Evolutionary conservation across 2,329 filamentous ascomycete genomes (phyloP).

Genomic region (Sphaerulina vaccinii): DNA sequence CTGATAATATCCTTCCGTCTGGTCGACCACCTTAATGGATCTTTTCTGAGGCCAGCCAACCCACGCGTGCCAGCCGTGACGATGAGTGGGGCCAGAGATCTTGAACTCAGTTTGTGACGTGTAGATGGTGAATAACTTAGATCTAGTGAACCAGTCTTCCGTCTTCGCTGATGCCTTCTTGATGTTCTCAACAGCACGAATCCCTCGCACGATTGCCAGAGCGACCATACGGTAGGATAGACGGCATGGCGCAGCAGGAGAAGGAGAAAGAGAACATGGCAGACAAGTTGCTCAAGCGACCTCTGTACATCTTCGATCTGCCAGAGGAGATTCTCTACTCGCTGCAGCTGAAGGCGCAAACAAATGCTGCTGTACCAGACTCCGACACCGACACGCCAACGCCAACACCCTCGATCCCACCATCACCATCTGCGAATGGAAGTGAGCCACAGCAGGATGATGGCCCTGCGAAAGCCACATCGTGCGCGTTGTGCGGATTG

Average conservation of each 20-base stretch:
- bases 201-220: too few relatives aligned
- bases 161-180: too few relatives aligned
- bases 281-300: slow-evolving; percentile 46
- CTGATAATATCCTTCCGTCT: neutral
- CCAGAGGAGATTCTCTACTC: slow-evolving; percentile 70
- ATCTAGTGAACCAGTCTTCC: too few relatives aligned
- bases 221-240: too few relatives aligned
- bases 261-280: neutral
- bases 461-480: slow-evolving; percentile 60
- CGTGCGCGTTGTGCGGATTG: slow-evolving; percentile 77
- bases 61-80: neutral
- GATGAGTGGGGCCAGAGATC: too few relatives aligned
- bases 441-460: slow-evolving; percentile 41
- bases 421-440: slow-evolving; percentile 25
- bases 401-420: slow-evolving; percentile 18
- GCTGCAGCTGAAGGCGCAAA: slow-evolving; percentile 58
- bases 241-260: neutral
- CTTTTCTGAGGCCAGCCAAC: neutral
- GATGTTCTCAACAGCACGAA: too few relatives aligned
- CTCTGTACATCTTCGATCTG: slow-evolving; percentile 71
- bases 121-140: too few relatives aligned
- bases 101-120: too few relatives aligned
- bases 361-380: slow-evolving; percentile 34
- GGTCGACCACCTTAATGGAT: slow-evolving; percentile 6
- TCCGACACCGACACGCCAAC: slow-evolving; percentile 30